Percentiles rank a stretch among this genome's conserved stretches.
Conservation (phyloP, 495 filamentous ascomycete genomes). For the Penicillium longicatenatum region DNA sequence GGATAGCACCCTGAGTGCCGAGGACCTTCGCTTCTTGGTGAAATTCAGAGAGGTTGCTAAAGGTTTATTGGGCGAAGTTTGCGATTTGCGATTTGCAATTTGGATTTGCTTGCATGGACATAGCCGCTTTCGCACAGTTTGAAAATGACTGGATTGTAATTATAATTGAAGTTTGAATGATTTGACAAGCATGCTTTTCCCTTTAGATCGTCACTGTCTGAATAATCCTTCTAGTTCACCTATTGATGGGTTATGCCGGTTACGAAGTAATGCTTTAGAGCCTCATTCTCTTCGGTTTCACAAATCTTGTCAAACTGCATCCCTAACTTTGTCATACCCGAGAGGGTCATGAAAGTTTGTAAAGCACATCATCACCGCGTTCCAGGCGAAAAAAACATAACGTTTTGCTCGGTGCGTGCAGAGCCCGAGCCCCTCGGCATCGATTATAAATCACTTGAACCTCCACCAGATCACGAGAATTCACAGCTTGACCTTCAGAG, state of each 20-base stretch:
- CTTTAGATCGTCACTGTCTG: not conserved
- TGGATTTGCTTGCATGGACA: slow-evolving; percentile 2
- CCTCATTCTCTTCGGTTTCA: too few relatives aligned
- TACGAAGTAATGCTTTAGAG: too few relatives aligned
- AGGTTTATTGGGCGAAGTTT: too few relatives aligned
- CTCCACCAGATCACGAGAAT: not conserved
- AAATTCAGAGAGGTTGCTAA: not conserved
- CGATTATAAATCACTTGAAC: not conserved
- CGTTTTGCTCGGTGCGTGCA: not conserved
- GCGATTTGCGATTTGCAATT: not conserved
- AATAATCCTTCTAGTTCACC: not conserved
- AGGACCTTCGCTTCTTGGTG: not conserved
- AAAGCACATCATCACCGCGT: not conserved
- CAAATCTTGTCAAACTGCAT: too few relatives aligned
- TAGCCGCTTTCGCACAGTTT: slow-evolving; percentile 10
- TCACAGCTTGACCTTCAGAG: not conserved
- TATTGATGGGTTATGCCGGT: too few relatives aligned
- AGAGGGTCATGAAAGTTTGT: too few relatives aligned
- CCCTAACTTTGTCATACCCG: too few relatives aligned
- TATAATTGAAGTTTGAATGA: slow-evolving; percentile 8
- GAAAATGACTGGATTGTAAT: slow-evolving; percentile 18
- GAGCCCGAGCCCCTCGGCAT: not conserved
- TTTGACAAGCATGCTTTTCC: not conserved
- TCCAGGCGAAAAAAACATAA: not conserved
- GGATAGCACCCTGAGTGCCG: not conserved